Conservation (phyloP, 176 grass and related monocot species). For the Carex kokanica region DNA sequence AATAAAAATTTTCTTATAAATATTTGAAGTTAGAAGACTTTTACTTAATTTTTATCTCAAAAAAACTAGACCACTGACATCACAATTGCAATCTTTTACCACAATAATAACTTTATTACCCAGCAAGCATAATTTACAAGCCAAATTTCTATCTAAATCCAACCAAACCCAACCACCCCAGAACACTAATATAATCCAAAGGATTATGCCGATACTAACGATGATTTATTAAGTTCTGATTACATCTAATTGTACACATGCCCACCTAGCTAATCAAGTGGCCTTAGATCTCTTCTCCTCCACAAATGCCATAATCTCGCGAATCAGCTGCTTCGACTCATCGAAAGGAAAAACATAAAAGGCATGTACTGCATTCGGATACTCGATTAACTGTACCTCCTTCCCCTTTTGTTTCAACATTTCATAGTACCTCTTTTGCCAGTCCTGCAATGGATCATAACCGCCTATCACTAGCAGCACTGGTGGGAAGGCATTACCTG, state of each 20-base stretch:
- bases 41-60: no score
- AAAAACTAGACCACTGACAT: neutral
- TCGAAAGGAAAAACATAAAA: slow-evolving; percentile 22
- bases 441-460: slow-evolving; percentile 28
- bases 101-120: neutral
- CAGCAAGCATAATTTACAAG: neutral
- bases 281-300: neutral
- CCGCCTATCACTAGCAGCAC: slow-evolving; percentile 21
- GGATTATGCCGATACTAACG: neutral
- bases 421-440: slow-evolving; percentile 19
- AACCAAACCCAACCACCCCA: neutral
- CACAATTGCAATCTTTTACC: neutral
- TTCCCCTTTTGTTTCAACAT: slow-evolving; percentile 29
- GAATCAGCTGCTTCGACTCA: slow-evolving; percentile 11
- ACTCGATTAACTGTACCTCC: slow-evolving; percentile 14
- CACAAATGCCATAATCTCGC: slow-evolving; percentile 8
- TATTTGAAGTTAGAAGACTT: no score
- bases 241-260: neutral
- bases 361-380: slow-evolving; percentile 17
- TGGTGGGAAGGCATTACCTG: slow-evolving; percentile 10
- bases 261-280: no score
- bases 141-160: neutral
- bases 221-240: neutral
- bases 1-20: no score
- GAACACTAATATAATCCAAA: neutral